Percentiles rank a stretch among this genome's conserved stretches.
These are phyloP conservation scores for Stachybotrys elegans DNA, from an alignment of 2,329 filamentous ascomycete species.

Conservation along the genomic window DNA sequence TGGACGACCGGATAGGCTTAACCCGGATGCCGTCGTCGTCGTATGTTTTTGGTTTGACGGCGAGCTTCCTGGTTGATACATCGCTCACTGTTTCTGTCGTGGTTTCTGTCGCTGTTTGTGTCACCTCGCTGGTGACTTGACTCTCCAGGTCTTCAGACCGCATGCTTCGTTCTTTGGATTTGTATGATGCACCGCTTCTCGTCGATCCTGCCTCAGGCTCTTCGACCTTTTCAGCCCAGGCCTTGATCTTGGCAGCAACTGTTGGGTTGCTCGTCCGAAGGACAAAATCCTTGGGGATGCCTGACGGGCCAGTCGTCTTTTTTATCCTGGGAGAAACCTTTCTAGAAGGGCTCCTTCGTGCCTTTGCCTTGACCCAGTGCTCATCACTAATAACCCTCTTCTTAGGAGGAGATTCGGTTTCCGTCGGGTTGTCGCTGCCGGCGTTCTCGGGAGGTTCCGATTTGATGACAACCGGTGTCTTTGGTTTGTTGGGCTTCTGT, in stretches of 20 bases:
- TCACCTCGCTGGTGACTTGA: constrained; percentile 20
- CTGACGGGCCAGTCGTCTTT: constrained; percentile 19
- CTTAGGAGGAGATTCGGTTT: constrained; percentile 57
- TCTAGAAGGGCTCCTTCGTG: constrained; percentile 42
- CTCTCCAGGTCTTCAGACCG: constrained; percentile 20
- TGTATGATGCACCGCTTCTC: constrained; percentile 30
- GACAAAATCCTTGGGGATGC: constrained; percentile 55
- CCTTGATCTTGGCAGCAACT: constrained; percentile 54
- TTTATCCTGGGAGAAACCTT: constrained; percentile 31
- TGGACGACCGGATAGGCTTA: too few species aligned
- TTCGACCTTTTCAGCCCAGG: constrained; percentile 56
- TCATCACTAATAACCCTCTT: constrained; percentile 92
- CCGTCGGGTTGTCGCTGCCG: constrained; percentile 19
- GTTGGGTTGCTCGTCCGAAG: constrained; percentile 49
- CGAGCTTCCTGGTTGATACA: too few species aligned
- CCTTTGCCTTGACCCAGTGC: constrained; percentile 70
- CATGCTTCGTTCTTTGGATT: constrained; percentile 23
- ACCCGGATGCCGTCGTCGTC: constrained; percentile 23
- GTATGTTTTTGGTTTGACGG: constrained; percentile 5
- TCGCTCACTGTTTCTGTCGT: too few species aligned
- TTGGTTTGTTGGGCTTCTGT: constrained; percentile 34
- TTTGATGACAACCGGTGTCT: constrained; percentile 17
- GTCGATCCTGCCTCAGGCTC: constrained; percentile 34
- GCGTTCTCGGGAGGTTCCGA: constrained; percentile 14
- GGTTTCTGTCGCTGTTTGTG: constrained; percentile 20